Base-by-base conservation (phyloP, 129 eudicot species). In the Silybum marianum region DNA sequence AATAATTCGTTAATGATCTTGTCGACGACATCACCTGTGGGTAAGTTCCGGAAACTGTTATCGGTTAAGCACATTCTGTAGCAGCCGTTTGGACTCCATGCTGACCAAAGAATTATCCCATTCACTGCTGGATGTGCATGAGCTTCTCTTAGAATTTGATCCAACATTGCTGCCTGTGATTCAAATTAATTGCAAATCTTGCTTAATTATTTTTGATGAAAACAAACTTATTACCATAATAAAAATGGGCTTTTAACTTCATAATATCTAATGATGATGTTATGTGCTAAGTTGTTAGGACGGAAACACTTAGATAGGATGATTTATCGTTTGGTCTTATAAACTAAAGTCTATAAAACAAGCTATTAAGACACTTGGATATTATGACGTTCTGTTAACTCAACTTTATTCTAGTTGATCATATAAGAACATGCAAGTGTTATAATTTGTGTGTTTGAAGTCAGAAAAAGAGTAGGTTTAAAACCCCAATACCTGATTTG, bases 91-190 rank as follows among this genome's bases (percentile, higher is more conserved):
- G 86, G 86, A 32, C 81, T 40, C 85, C 89, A 89, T 5, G 90
- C 89, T 18, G 91, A 71, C 98, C 98, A 94, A 23, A 94, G 1
- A n/a, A 92, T 69, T 8, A 94, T 90, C 14, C 97, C 97, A 36
- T 80, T 32, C 7, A 94, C 88, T 0, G 90, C 82, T 38, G 88
- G 88, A 70, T 94, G 96, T 1, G 92, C 78, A 67, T 82, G 88
- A 3, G 87, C 85, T 74, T 94, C 98, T 74, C 86, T 81, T 14
- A 94, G 54, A 10, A 89, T 44, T 39, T 84, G 81, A 9, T 85
- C 89, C 72, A 91, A 71, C 34, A 51, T 58, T 14, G 21, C 2
- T 19, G 75, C 90, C 93, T 89, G 96, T 58, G 36, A 51, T 77
- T 13, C 7, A 40, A 78, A 77, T 77, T 4, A 60, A 46, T 22